Conservation (phyloP, 208 protist species). For the Acanthamoeba quina region DNA sequence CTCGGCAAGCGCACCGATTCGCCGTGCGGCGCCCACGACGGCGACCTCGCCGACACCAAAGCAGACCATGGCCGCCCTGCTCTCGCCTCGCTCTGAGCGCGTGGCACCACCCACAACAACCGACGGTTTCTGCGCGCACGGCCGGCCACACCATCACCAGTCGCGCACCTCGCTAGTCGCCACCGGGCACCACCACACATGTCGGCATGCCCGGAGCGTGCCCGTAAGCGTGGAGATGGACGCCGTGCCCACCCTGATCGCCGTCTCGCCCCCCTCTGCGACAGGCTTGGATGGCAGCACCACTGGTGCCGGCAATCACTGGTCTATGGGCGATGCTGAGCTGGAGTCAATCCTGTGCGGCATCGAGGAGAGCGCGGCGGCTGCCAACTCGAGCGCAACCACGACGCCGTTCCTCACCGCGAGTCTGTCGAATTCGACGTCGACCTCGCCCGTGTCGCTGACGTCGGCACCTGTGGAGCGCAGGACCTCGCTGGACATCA, state of each 20-base stretch:
- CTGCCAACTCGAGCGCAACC: background rate
- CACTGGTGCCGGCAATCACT: background rate
- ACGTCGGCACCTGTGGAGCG: background rate
- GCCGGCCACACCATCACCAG: background rate
- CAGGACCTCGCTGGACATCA: constrained; percentile 10
- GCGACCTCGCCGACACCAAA: background rate
- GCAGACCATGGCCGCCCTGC: background rate
- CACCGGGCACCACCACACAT: background rate
- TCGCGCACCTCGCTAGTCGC: background rate
- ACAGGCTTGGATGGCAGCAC: background rate
- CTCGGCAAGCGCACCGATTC: background rate
- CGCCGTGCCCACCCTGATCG: background rate
- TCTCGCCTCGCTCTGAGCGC: background rate
- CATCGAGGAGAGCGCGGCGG: background rate
- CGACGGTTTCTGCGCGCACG: background rate
- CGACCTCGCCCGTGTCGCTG: background rate
- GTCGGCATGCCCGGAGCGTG: background rate
- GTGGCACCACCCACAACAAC: background rate
- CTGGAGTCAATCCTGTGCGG: background rate
- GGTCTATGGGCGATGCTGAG: background rate
- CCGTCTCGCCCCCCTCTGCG: background rate
- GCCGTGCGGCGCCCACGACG: background rate
- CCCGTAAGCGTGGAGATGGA: background rate
- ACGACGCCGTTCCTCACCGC: background rate
- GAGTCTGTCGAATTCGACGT: background rate